Percentiles rank a stretch among this genome's conserved stretches.
These are phyloP conservation scores for Anthracocystis walkeri DNA, from an alignment of 1,284 basidiomycete species.

Conservation along the genomic window DNA sequence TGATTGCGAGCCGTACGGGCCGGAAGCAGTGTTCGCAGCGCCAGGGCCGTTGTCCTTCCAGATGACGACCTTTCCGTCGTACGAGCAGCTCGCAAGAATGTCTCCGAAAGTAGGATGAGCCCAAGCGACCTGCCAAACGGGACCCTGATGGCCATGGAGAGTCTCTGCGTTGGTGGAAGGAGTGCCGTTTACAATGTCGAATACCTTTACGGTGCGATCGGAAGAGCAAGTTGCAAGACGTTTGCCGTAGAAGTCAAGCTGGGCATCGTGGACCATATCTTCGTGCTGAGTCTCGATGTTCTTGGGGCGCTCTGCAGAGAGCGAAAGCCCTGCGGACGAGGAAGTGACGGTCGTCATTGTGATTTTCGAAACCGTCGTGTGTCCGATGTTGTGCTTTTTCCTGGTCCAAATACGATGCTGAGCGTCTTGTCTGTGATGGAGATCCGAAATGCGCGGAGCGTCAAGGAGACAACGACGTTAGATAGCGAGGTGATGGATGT, in stretches of 20 bases:
- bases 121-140: constrained; percentile 99
- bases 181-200: constrained; percentile 91
- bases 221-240: constrained; percentile 95
- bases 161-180: constrained; percentile 73
- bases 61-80: constrained; percentile 97
- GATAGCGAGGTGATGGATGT: neutral
- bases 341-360: constrained; percentile 41
- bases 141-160: constrained; percentile 80
- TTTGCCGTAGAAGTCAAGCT: constrained; percentile 97
- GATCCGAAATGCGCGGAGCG: too few species aligned
- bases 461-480: neutral
- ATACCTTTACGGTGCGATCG: constrained; percentile 93
- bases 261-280: constrained; percentile 82
- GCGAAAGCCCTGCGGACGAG: constrained; percentile 37
- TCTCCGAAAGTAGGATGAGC: constrained; percentile 91
- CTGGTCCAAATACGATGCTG: neutral
- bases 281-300: constrained; percentile 68
- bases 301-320: constrained; percentile 55
- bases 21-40: constrained; percentile 72
- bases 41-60: constrained; percentile 84
- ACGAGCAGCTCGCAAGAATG: constrained; percentile 95
- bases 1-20: constrained; percentile 44
- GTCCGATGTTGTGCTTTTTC: neutral
- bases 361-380: neutral
- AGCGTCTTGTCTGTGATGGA: neutral